A percentile compares a stretch with the other conserved stretches of the same genome.
Conservation (phyloP, 495 filamentous ascomycete species). For the Lasiosphaeria ovina region DNA sequence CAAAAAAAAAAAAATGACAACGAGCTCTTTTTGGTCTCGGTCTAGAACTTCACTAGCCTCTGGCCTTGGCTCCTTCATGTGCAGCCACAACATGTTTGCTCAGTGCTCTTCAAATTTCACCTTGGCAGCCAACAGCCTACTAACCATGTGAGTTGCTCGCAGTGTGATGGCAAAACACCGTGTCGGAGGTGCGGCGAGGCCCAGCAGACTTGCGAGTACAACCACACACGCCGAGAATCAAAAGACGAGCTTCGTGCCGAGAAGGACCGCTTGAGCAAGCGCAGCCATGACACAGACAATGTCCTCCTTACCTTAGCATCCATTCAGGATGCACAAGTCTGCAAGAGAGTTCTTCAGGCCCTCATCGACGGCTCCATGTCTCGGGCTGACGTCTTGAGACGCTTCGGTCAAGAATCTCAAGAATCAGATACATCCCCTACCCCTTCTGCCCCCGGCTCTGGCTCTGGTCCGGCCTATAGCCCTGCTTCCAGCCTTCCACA, state of each 20-base stretch:
- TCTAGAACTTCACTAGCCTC: not conserved
- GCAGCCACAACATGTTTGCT: not conserved
- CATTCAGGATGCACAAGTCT: slow-evolving; percentile 8
- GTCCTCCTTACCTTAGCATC: slow-evolving; percentile 5
- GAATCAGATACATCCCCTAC: not conserved
- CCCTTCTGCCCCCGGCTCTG: not conserved
- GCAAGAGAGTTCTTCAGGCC: slow-evolving; percentile 4
- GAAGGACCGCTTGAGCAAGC: slow-evolving; percentile 4
- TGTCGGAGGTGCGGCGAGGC: slow-evolving; percentile 5
- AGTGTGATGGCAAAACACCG: slow-evolving; percentile 9
- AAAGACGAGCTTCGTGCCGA: slow-evolving; percentile 11
- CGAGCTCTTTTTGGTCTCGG: not conserved
- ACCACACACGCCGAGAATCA: slow-evolving; percentile 6
- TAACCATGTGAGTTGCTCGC: not conserved
- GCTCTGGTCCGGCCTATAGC: too few relatives aligned
- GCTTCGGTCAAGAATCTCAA: not conserved
- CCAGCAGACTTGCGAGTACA: slow-evolving; percentile 7
- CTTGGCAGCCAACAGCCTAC: not conserved
- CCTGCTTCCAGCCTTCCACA: too few relatives aligned
- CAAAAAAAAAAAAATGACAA: not conserved
- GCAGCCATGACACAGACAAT: slow-evolving; percentile 1
- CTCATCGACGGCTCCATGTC: slow-evolving; percentile 9
- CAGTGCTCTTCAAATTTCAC: not conserved
- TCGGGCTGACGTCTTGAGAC: slow-evolving; percentile 1
- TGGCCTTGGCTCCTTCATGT: not conserved